A percentile compares a stretch with the other conserved stretches of the same genome.
Evolutionary conservation across 345 rosid genomes (phyloP).

Genomic region (Dipteronia dyeriana): DNA sequence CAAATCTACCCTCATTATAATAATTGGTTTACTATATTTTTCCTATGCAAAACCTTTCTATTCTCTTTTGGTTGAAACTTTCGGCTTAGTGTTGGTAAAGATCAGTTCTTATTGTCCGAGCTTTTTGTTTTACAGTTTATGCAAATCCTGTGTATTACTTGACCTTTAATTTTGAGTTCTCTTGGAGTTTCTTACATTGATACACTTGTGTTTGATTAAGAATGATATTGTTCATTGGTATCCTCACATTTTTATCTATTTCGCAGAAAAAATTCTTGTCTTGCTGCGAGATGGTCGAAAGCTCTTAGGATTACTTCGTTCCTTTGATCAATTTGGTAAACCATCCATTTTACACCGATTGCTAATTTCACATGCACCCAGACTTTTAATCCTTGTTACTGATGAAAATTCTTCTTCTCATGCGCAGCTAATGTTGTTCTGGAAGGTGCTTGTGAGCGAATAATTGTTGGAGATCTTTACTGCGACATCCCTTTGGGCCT

Average conservation of each 20-base stretch:
- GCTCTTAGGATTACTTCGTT: slow-evolving; percentile 90
- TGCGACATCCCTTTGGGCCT: slow-evolving; percentile 92
- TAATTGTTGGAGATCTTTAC: slow-evolving; percentile 79
- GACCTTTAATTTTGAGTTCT: not conserved
- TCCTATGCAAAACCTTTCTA: too few relatives aligned
- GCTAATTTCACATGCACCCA: not conserved
- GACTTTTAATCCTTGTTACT: slow-evolving; percentile 1
- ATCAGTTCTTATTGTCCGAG: not conserved
- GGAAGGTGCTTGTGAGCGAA: slow-evolving; percentile 93
- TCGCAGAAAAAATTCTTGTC: slow-evolving; percentile 82
- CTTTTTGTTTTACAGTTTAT: not conserved
- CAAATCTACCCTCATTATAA: too few relatives aligned
- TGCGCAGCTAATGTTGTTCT: slow-evolving; percentile 86
- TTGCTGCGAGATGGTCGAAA: slow-evolving; percentile 86
- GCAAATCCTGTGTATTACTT: not conserved
- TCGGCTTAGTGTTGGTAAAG: too few relatives aligned
- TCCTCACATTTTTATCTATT: slow-evolving; percentile 5
- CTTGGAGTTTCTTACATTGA: not conserved
- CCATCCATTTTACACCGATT: not conserved
- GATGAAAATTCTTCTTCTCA: not conserved
- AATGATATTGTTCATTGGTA: not conserved
- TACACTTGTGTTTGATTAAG: not conserved
- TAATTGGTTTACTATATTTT: too few relatives aligned
- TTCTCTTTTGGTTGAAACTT: too few relatives aligned
- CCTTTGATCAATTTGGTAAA: slow-evolving; percentile 94